phyloP scores from a whole-genome alignment of 1,284 basidiomycete species.

The Peniophora sp. region DNA sequence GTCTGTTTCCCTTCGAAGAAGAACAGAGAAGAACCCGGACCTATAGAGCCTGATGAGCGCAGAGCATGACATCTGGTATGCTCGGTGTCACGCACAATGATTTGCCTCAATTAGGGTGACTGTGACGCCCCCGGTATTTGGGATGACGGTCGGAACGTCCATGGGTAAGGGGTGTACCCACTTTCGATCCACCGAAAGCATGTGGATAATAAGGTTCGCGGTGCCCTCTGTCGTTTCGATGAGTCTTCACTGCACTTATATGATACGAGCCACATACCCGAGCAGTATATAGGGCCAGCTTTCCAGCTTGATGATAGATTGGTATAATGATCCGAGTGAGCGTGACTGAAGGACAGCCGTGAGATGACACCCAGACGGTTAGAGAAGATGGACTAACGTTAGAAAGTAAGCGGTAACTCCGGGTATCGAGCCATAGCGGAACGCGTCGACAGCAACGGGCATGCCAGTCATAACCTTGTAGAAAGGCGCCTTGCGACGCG shows the following conservation, averaged over 20 bases:
- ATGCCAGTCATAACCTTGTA: slow-evolving; percentile 97
- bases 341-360: slow-evolving; percentile 50
- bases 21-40: slow-evolving; percentile 90
- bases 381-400: slow-evolving; percentile 44
- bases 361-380: not conserved
- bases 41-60: slow-evolving; percentile 20
- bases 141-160: slow-evolving; percentile 68
- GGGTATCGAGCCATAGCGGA: slow-evolving; percentile 88
- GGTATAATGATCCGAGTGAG: slow-evolving; percentile 93
- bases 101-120: slow-evolving; percentile 98
- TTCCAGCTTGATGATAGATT: slow-evolving; percentile 84
- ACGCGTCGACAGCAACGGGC: slow-evolving; percentile 95
- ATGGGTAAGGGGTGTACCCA: slow-evolving; percentile 87
- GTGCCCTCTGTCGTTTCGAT: slow-evolving; percentile 76
- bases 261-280: too few relatives aligned
- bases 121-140: slow-evolving; percentile 77
- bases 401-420: slow-evolving; percentile 85
- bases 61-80: not conserved
- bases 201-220: slow-evolving; percentile 84
- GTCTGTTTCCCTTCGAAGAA: slow-evolving; percentile 92
- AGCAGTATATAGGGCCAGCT: slow-evolving; percentile 92
- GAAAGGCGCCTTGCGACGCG: slow-evolving; percentile 77
- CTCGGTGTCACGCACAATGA: slow-evolving; percentile 54
- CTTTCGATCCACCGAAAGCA: slow-evolving; percentile 80
- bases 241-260: too few relatives aligned